Base-by-base conservation (phyloP, 2,329 filamentous ascomycete species). In the Fusarium oligoseptatum region DNA sequence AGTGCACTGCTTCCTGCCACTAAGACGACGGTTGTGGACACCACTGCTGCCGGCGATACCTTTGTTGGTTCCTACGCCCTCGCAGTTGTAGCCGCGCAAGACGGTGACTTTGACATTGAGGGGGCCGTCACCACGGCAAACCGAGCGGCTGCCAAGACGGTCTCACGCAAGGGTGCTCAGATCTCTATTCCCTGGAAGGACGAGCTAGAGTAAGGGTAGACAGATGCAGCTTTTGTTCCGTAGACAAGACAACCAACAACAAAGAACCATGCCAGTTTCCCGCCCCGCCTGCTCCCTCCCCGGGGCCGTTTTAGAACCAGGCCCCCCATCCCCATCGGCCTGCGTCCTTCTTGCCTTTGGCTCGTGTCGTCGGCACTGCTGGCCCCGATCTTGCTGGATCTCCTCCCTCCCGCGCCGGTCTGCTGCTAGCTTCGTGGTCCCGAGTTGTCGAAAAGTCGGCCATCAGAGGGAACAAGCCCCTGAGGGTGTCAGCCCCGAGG, bases 21-120 rank as follows among this genome's bases (percentile, higher is more conserved):
- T 71, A 92, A 93, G 82, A 92, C 94, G 5, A 84, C 82, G 22
- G 96, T 98, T 2, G 91, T 98, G 6, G 96, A 98, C 82, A 98
- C 96, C 1, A 98, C 96, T 9, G 96, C 93, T 2, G 97, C 97
- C 6, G 96, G 96, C 0, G 96, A 98, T 82, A 98, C 96, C 0
- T 98, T 98, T 84, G 94, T 97, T 6, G 96, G 97, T 2, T 93
- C 91, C 24, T 97, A 98, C 81, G 93, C 94, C 3, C 90, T 97
- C 29, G 90, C 91, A 67, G 88, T 93, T 34, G 94, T 94, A 43
- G 87, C 80, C 62, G 80, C 80, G n/a, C 76, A 73, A 39, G 77
- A 68, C 29, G 77, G 66, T 14, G 70, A 67, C 14, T 89, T 91
- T 67, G 86, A 89, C 67, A 87, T 93, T 52, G 88, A 88, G 68